Conservation (phyloP, 1,284 basidiomycete genomes). For the Exsudoporus floridanus region DNA sequence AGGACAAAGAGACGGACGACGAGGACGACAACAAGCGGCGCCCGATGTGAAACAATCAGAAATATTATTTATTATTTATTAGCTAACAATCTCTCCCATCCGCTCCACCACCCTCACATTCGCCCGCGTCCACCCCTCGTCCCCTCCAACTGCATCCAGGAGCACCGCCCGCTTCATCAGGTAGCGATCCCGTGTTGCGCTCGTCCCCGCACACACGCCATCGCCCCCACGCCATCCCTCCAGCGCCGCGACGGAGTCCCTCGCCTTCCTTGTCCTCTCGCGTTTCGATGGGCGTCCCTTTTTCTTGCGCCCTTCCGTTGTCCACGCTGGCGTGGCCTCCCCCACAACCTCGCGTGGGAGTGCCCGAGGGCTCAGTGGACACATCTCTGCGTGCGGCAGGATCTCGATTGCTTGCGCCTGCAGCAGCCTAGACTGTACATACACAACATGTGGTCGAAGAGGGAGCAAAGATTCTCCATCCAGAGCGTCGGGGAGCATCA, state of each 20-base stretch:
- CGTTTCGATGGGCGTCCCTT: constrained; percentile 66
- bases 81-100: constrained; percentile 38
- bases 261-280: constrained; percentile 56
- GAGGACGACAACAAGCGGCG: background rate
- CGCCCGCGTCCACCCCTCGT: constrained; percentile 38
- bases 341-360: constrained; percentile 65
- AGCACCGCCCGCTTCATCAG: constrained; percentile 41
- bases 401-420: constrained; percentile 54
- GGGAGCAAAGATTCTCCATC: constrained; percentile 40
- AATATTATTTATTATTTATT: background rate
- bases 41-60: background rate
- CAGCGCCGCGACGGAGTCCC: constrained; percentile 48
- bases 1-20: background rate
- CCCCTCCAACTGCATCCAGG: constrained; percentile 35
- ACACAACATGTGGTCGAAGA: constrained; percentile 48
- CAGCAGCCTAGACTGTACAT: constrained; percentile 49
- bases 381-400: constrained; percentile 50
- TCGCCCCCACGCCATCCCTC: constrained; percentile 49
- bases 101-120: constrained; percentile 51
- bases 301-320: constrained; percentile 41
- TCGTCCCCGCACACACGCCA: constrained; percentile 24
- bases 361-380: constrained; percentile 56
- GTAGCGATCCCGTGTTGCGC: constrained; percentile 42
- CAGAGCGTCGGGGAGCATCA: constrained; percentile 45
- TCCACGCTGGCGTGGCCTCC: constrained; percentile 22